Evolutionary conservation across 257 asterid species (phyloP), one percentile per base, ranked within the genome.

Genomic region (Mitragyna speciosa): DNA sequence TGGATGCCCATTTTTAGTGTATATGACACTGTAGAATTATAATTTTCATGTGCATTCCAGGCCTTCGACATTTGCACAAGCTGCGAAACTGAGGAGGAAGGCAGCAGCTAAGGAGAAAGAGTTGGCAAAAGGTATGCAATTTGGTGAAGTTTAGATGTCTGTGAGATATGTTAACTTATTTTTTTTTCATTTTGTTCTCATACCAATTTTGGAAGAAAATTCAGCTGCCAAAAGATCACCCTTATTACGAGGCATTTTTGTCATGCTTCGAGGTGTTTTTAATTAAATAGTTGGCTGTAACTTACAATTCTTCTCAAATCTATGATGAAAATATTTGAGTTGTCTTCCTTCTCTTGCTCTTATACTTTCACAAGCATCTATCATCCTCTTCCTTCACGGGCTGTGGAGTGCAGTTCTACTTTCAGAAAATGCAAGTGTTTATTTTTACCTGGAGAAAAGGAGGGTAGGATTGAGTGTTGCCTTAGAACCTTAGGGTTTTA

Each of bases 1-100:
- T 59, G 33, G 10, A 22, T 72, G 17, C 12, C 20, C 74, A 7
- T 43, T 72, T 14, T 15, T 19, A 48, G 15, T 12, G 7, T 26
- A 22, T 30, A 58, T 75, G 61, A 26, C 66, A 22, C 43, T 52
- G 12, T 48, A 49, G 41, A 16, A 43, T 54, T 28, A 63, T 22
- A 66, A 16, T 73, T 67, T 78, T 64, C 70, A 54, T 81, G 76
- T 73, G 83, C 72, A 71, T 86, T 84, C 80, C 88, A 95, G 99
- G 90, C 99, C 99, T 86, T 91, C 98, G 45, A 95, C 99, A 79
- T 95, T 95, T 88, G 99, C 97, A 36, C 98, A 95, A 87, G 97
- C 99, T 86, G 97, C 98, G 68, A 95, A 95, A 76, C 85, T 93
- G 33, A 95, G 85, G 85, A 92, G 99, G 89, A 87, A 79, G 88